Base-by-base conservation (phyloP, 228 moss, liverwort and hornwort species). In the Sphagnum fallax region DNA sequence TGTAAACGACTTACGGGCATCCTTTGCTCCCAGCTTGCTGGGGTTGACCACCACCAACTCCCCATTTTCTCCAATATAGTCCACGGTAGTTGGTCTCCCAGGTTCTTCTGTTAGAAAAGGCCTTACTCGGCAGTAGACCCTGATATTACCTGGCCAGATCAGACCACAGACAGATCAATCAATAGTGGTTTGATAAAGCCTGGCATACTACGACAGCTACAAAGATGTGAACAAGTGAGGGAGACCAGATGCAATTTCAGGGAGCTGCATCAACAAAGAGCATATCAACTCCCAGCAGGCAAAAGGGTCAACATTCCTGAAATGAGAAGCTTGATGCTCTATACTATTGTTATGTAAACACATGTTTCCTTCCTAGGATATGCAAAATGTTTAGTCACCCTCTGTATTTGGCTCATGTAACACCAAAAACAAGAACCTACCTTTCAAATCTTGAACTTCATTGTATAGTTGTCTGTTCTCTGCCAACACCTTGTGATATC, bases 391-490 rank as follows among this genome's bases (percentile, higher is more conserved):
- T 32, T 32, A 32, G 32, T 32, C 32, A 3, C 32, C 2, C 32
- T 32, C 2, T 32, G 32, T 32, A 32, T 32, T 32, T 32, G 32
- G 32, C 32, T 1, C 32, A 32, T 32, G 32, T 32, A 32, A 32
- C 32, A 32, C 32, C 32, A 32, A 32, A 32, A 32, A 32, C 55
- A 62, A 32, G 62, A 60, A 15, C 62, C 61, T 75, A 84, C 95
- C 95, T 79, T 83, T 96, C 70, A 96, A 70, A 73, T 96, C 95
- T 76, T 92, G 95, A 16, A 92, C 95, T 82, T 96, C 92, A 63
- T 91, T 96, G 70, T 96, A 96, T 52, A 96, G 84, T 79, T 85
- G 83, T 47, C 95, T 91, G 68, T 96, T 96, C 72, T 96, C 95
- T 69, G 87, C 76, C 63, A 96, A 78, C 76, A 92, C 62, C 68